Conservation (phyloP, 495 filamentous ascomycete genomes). For the Tuber calosporum region DNA sequence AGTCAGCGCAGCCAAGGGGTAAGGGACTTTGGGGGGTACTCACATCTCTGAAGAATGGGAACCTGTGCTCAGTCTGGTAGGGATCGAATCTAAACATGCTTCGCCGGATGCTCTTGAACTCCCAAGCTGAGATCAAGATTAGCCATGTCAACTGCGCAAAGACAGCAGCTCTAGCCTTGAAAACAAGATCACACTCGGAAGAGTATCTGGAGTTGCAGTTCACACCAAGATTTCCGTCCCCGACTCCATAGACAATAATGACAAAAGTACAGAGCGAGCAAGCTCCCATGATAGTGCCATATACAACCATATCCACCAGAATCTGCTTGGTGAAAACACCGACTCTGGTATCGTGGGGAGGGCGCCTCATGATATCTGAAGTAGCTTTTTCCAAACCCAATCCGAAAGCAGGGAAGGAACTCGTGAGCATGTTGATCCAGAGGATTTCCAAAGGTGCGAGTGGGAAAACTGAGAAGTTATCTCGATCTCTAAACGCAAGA, state of each 20-base stretch:
- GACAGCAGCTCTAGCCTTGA: conserved; percentile 62
- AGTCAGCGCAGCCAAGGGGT: conserved; percentile 9
- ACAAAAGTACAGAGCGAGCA: conserved; percentile 59
- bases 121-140: conserved; percentile 61
- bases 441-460: conserved; percentile 62
- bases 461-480: conserved; percentile 59
- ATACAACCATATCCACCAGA: conserved; percentile 63
- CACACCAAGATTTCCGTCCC: conserved; percentile 54
- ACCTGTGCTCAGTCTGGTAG: conserved; percentile 44
- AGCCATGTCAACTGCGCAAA: conserved; percentile 66
- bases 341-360: conserved; percentile 55
- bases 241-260: conserved; percentile 57
- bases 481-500: conserved; percentile 58
- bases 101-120: conserved; percentile 58
- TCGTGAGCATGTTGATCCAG: conserved; percentile 69
- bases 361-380: conserved; percentile 58
- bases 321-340: conserved; percentile 65
- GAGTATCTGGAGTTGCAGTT: conserved; percentile 57
- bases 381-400: conserved; percentile 61
- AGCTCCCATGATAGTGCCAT: conserved; percentile 59
- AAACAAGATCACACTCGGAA: conserved; percentile 54
- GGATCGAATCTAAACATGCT: conserved; percentile 59
- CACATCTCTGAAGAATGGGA: conserved; percentile 52
- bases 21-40: conserved; percentile 8
- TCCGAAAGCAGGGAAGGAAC: conserved; percentile 61